phyloP scores from a whole-genome alignment of 1,139 yeast species.

The Magnusiomyces paraingens region DNA sequence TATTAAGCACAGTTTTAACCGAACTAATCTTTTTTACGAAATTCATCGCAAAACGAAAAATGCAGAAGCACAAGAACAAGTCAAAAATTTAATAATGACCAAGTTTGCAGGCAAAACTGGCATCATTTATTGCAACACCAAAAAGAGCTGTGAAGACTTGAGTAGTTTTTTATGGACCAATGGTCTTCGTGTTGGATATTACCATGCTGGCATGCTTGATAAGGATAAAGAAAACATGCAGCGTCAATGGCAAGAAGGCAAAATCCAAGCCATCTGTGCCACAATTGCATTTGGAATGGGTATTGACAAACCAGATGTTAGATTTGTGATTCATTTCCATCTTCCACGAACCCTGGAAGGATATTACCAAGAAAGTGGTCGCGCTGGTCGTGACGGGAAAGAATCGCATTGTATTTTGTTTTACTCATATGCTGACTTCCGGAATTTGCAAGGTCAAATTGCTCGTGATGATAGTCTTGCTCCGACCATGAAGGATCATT shows the following conservation, averaged over 20 bases:
- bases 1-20: constrained; percentile 69
- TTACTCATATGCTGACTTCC: constrained; percentile 70
- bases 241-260: constrained; percentile 71
- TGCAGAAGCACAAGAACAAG: constrained; percentile 45
- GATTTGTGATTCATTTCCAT: constrained; percentile 86
- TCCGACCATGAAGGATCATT: constrained; percentile 63
- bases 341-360: constrained; percentile 90
- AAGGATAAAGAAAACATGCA: constrained; percentile 69
- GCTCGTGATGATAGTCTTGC: constrained; percentile 59
- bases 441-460: constrained; percentile 47
- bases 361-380: constrained; percentile 96
- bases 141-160: constrained; percentile 79
- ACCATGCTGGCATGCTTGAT: constrained; percentile 91
- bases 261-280: constrained; percentile 78
- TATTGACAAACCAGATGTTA: constrained; percentile 90
- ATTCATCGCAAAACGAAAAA: constrained; percentile 58
- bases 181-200: constrained; percentile 66
- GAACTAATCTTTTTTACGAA: constrained; percentile 78
- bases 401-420: constrained; percentile 76
- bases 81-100: constrained; percentile 48
- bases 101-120: constrained; percentile 64
- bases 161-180: constrained; percentile 50
- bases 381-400: constrained; percentile 95
- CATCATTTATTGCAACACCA: constrained; percentile 89
- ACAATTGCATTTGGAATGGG: constrained; percentile 99